Base-by-base conservation (phyloP, 495 filamentous ascomycete genomes). In the Amniculicola lignicola region DNA sequence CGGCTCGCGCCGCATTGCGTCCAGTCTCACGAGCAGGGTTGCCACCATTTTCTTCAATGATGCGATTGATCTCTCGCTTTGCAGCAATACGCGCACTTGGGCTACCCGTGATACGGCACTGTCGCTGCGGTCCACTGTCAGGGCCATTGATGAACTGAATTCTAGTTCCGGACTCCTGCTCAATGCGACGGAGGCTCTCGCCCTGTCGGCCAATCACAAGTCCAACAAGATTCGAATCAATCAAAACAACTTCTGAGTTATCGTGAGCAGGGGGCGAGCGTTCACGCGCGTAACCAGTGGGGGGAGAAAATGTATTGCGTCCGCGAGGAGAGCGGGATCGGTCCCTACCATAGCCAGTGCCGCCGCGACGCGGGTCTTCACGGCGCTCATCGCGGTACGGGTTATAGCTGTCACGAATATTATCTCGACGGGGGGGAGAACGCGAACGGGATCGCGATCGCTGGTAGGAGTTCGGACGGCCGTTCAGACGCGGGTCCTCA, bases 161-260 rank as follows among this genome's bases (percentile, higher is more conserved):
- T 45, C 87, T 72, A 60, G 87, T 85, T 3, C 81, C 78, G 12
- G 83, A 88, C 51, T 90, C 85, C 15, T 78, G 67, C 66, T 93
- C 88, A 51, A 93, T 84, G 29, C 85, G 83, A 54, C 87, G 76
- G 23, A 93, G 72, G 50, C 89, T 93, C 67, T 93, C 88, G 42
- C 88, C 88, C 58, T 88, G 82, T 29, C 88, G 79, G 12, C 88
- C 88, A 61, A 93, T 93, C 65, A 93, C 90, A 9, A 93, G 73
- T 22, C 88, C 88, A 28, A 93, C 88, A 33, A 90, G 74, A 46
- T 78, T 81, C 4, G 84, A 84, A 59, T 93, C 88, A 53, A 93
- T 87, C 47, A 80, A 74, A 43, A 93, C 85, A 2, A 81, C 81
- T 64, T 93, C 88, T 7, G 76, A 74, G 53, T 85, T 82, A 42